Conservation (phyloP, 306 rosid genomes). For the Quercus glauca region DNA sequence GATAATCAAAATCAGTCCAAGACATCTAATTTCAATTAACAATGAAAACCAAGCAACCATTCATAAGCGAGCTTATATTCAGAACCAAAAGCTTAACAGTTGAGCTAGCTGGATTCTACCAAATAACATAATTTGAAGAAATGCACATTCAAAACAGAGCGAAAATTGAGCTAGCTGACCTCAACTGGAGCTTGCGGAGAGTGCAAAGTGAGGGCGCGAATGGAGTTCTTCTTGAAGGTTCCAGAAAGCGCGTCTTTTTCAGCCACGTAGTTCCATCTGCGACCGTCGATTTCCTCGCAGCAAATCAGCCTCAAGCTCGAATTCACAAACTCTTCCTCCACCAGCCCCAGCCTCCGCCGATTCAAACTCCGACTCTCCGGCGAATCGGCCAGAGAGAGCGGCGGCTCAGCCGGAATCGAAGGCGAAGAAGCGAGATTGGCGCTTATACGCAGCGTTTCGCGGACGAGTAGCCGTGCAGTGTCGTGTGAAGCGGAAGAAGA, state of each 20-base stretch:
- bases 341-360: slow-evolving; percentile 12
- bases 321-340: slow-evolving; percentile 34
- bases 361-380: slow-evolving; percentile 22
- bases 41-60: too few relatives aligned
- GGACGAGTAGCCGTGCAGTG: slow-evolving; percentile 49
- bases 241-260: slow-evolving; percentile 45
- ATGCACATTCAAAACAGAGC: too few relatives aligned
- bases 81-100: too few relatives aligned
- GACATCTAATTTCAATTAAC: too few relatives aligned
- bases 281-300: slow-evolving; percentile 88
- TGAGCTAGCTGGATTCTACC: too few relatives aligned
- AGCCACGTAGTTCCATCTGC: slow-evolving; percentile 81
- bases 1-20: too few relatives aligned
- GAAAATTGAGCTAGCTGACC: slow-evolving; percentile 22
- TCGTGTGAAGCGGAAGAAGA: slow-evolving; percentile 43
- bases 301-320: slow-evolving; percentile 61
- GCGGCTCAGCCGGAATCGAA: slow-evolving; percentile 16
- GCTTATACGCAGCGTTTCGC: slow-evolving; percentile 83
- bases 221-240: slow-evolving; percentile 54
- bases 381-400: background rate
- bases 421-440: slow-evolving; percentile 67
- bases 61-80: too few relatives aligned
- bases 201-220: slow-evolving; percentile 67
- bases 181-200: slow-evolving; percentile 65
- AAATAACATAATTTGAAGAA: too few relatives aligned